A percentile compares a stretch with the other conserved stretches of the same genome.
phyloP scores from a whole-genome alignment of 2,329 filamentous ascomycete species.

The Colletotrichum falcatum region DNA sequence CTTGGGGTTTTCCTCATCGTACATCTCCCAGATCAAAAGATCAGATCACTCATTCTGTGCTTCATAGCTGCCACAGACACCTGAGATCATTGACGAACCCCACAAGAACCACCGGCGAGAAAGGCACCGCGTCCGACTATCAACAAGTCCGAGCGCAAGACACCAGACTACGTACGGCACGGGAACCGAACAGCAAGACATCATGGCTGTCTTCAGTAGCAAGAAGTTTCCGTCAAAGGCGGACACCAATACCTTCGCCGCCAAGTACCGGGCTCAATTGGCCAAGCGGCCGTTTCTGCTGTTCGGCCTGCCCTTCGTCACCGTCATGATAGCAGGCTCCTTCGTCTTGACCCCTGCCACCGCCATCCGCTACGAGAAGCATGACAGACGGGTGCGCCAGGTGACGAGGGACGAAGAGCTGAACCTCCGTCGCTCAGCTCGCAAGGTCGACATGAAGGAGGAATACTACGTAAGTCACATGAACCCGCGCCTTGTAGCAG shows the following conservation, averaged over 20 bases:
- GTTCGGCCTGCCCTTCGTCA: constrained; percentile 93
- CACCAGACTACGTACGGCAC: background rate
- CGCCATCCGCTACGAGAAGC: constrained; percentile 90
- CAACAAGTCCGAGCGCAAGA: background rate
- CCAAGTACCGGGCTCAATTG: constrained; percentile 81
- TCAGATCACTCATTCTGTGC: constrained; percentile 12
- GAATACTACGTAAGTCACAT: constrained; percentile 83
- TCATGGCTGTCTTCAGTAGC: constrained; percentile 73
- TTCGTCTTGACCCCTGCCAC: constrained; percentile 96
- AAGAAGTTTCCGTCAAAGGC: constrained; percentile 78
- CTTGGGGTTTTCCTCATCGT: constrained; percentile 4
- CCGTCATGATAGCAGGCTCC: constrained; percentile 89
- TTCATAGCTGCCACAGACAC: background rate
- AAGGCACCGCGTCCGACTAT: background rate
- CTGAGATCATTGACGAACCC: constrained; percentile 12
- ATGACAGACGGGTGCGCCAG: constrained; percentile 90
- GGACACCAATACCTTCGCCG: constrained; percentile 76
- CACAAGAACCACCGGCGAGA: background rate
- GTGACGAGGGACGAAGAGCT: constrained; percentile 88
- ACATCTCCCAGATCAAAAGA: constrained; percentile 21
- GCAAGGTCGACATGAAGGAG: constrained; percentile 83
- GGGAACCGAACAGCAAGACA: constrained; percentile 32
- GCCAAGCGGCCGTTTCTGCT: constrained; percentile 87
- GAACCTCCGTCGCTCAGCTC: constrained; percentile 77
- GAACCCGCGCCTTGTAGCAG: background rate